Percentiles rank a stretch among this genome's conserved stretches.
These are phyloP conservation scores for Suhomyces choctaworum DNA, from an alignment of 1,139 yeast species.

Conservation along the genomic window DNA sequence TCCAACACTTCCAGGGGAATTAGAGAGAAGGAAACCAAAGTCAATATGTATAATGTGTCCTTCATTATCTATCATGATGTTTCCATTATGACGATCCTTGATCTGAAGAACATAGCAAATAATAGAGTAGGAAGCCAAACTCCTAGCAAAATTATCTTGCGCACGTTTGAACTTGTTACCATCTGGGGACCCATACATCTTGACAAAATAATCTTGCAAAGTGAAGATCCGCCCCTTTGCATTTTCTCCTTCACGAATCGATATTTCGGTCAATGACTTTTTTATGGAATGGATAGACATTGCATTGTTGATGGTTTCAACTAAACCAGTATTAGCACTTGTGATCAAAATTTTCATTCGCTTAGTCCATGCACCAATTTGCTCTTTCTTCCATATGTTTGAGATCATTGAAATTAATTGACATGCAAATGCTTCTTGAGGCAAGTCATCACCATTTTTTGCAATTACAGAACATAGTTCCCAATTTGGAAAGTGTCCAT, in stretches of 20 bases:
- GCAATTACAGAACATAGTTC: constrained; percentile 93
- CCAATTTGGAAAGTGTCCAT: constrained; percentile 89
- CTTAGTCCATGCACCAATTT: constrained; percentile 78
- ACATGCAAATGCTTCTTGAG: constrained; percentile 97
- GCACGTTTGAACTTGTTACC: constrained; percentile 63
- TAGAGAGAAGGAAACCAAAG: constrained; percentile 88
- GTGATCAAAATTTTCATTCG: constrained; percentile 90
- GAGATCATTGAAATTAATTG: constrained; percentile 87
- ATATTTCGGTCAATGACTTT: constrained; percentile 79
- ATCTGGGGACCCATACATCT: constrained; percentile 65
- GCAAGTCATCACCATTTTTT: constrained; percentile 90
- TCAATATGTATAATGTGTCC: constrained; percentile 96
- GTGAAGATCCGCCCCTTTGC: constrained; percentile 70
- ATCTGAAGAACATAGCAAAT: constrained; percentile 87
- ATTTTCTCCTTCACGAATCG: constrained; percentile 64
- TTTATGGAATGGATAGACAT: constrained; percentile 91
- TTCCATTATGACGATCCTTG: constrained; percentile 95
- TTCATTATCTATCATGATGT: constrained; percentile 88
- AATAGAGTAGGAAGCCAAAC: constrained; percentile 86
- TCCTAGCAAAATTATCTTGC: constrained; percentile 77
- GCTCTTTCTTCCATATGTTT: constrained; percentile 71
- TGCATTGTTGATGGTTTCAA: constrained; percentile 94
- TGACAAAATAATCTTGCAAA: constrained; percentile 71
- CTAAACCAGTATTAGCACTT: constrained; percentile 86
- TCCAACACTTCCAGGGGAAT: constrained; percentile 94